Evolutionary conservation across 1,139 yeast genomes (phyloP).

Genomic region (Yamadazyma friedrichii): DNA sequence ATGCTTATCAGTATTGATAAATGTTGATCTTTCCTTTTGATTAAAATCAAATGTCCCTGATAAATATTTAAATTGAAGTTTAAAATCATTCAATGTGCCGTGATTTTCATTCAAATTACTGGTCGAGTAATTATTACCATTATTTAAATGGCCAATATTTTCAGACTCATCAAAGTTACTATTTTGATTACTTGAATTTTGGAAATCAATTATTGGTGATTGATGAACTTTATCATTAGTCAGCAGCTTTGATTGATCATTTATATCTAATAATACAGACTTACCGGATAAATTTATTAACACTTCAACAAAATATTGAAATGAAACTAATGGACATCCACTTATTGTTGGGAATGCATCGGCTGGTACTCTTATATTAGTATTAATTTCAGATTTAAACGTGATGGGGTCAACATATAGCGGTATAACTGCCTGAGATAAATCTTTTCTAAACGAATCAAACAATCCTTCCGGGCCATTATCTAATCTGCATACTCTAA

Average conservation of each 20-base stretch:
- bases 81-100: conserved; percentile 19
- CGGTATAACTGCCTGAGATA: conserved; percentile 76
- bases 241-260: conserved; percentile 17
- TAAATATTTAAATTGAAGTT: conserved; percentile 31
- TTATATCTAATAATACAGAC: conserved; percentile 35
- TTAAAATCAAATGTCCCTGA: conserved; percentile 23
- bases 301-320: conserved; percentile 83
- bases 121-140: not conserved
- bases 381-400: conserved; percentile 55
- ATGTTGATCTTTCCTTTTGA: conserved; percentile 42
- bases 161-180: not conserved
- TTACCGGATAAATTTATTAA: conserved; percentile 63
- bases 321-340: conserved; percentile 71
- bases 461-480: conserved; percentile 61
- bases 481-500: conserved; percentile 76
- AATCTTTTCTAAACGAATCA: conserved; percentile 82
- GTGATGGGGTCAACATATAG: conserved; percentile 73
- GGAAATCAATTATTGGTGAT: conserved; percentile 17
- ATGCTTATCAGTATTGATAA: conserved; percentile 74
- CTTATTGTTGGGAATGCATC: conserved; percentile 85
- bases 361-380: conserved; percentile 71
- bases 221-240: conserved; percentile 12
- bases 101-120: conserved; percentile 3
- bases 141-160: not conserved
- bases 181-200: conserved; percentile 1